A percentile compares a stretch with the other conserved stretches of the same genome.
phyloP scores from a whole-genome alignment of 768 basidiomycete species.

The Leccinum subgranulosum region DNA sequence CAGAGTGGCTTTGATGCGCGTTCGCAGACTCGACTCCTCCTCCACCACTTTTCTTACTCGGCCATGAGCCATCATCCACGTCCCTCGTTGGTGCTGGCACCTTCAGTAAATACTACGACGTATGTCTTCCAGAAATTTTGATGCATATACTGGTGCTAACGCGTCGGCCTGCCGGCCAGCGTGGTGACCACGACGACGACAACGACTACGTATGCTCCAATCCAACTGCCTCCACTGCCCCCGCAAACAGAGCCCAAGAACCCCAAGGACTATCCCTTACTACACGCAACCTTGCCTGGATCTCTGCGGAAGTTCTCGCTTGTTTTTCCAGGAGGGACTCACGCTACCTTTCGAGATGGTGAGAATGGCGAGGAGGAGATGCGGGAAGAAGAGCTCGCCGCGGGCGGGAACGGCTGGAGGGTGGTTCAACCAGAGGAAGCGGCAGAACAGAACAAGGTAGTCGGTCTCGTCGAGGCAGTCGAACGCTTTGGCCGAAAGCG shows the following conservation, averaged over 20 bases:
- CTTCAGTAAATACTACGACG: conserved; percentile 85
- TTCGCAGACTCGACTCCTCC: conserved; percentile 22
- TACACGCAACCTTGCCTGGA: conserved; percentile 70
- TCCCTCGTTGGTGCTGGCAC: conserved; percentile 69
- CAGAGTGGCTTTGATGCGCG: conserved; percentile 34
- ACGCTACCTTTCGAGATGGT: conserved; percentile 76
- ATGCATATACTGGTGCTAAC: conserved; percentile 14
- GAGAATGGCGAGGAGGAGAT: conserved; percentile 61
- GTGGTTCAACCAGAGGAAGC: conserved; percentile 69
- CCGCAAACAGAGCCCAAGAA: conserved; percentile 70
- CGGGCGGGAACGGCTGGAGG: conserved; percentile 68
- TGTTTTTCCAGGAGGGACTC: conserved; percentile 76
- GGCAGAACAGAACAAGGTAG: conserved; percentile 44
- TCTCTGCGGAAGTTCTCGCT: conserved; percentile 74
- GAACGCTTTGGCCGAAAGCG: conserved; percentile 74
- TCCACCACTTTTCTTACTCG: conserved; percentile 28
- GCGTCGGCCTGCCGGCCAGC: conserved; percentile 38
- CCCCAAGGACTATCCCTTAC: conserved; percentile 74
- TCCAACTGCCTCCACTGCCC: conserved; percentile 72
- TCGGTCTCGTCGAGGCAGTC: conserved; percentile 75
- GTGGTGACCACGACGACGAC: conserved; percentile 92
- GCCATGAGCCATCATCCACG: conserved; percentile 63
- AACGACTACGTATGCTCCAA: conserved; percentile 87
- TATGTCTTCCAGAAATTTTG: conserved; percentile 36
- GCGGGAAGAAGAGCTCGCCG: conserved; percentile 67